A percentile compares a stretch with the other conserved stretches of the same genome.
Evolutionary conservation across 192 early-diverging fungal genomes (phyloP).

Genomic region (Diversispora eburnea): DNA sequence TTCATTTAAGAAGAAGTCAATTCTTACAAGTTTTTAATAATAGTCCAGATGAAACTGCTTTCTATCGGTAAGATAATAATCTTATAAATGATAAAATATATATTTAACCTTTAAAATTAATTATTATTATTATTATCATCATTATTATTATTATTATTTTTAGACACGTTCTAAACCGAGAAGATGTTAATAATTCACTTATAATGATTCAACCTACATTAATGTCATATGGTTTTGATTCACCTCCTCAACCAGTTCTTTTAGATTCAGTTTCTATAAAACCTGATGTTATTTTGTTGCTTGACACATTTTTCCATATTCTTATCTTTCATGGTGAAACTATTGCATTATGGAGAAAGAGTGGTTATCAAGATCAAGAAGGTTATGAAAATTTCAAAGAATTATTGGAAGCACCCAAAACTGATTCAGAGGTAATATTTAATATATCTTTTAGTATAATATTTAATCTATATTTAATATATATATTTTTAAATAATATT

Average conservation of each 20-base stretch:
- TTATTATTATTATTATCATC: neutral
- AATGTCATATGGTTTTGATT: slow-evolving; percentile 87
- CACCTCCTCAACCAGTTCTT: slow-evolving; percentile 82
- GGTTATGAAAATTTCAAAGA: slow-evolving; percentile 93
- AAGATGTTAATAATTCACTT: slow-evolving; percentile 95
- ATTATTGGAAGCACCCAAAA: slow-evolving; percentile 84
- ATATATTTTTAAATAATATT: neutral
- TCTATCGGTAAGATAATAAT: slow-evolving; percentile 56
- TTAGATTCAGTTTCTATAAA: slow-evolving; percentile 99
- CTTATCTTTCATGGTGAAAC: slow-evolving; percentile 99
- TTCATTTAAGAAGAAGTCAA: slow-evolving; percentile 92
- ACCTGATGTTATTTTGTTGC: slow-evolving; percentile 83
- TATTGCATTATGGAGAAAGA: slow-evolving; percentile 94
- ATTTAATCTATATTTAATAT: neutral
- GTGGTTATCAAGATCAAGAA: slow-evolving; percentile 91
- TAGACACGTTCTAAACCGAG: slow-evolving; percentile 89
- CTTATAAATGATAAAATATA: neutral
- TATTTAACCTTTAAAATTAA: neutral
- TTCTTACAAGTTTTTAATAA: slow-evolving; percentile 99
- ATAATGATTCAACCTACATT: slow-evolving; percentile 99
- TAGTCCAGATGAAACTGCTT: slow-evolving; percentile 96
- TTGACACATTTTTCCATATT: slow-evolving; percentile 99
- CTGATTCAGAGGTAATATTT: slow-evolving; percentile 66
- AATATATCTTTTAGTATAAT: neutral
- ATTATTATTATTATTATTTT: neutral